Evolutionary conservation across 73 alveolate genomes (phyloP).

Genomic region (Paramecium tetraurelia): DNA sequence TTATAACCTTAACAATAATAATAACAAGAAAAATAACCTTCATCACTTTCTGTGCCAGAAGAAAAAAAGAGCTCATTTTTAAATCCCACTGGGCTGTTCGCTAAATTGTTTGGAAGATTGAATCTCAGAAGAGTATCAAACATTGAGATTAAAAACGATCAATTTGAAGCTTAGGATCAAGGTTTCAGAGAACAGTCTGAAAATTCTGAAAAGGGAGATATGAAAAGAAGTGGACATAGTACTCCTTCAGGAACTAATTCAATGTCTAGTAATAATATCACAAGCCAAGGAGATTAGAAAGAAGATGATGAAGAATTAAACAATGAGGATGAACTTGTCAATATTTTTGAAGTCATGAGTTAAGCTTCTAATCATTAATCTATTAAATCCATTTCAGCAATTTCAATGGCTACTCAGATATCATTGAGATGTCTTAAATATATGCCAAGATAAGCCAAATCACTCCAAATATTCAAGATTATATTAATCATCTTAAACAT

Average conservation of each 20-base stretch:
- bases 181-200: slow-evolving; percentile 1
- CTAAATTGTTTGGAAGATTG: background rate
- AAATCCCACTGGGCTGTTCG: background rate
- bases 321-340: slow-evolving; percentile 43
- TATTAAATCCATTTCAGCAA: slow-evolving; percentile 41
- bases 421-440: slow-evolving; percentile 10
- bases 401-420: slow-evolving; percentile 24
- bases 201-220: background rate
- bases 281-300: background rate
- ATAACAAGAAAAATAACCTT: background rate
- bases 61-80: background rate
- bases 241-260: slow-evolving; percentile 16
- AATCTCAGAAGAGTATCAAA: slow-evolving; percentile 42
- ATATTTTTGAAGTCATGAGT: slow-evolving; percentile 49
- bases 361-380: slow-evolving; percentile 40
- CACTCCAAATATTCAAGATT: background rate
- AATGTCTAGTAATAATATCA: slow-evolving; percentile 26
- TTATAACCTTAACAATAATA: background rate
- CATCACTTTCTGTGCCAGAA: background rate
- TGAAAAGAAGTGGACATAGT: background rate
- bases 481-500: background rate
- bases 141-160: slow-evolving; percentile 11
- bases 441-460: slow-evolving; percentile 34
- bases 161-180: slow-evolving; percentile 12
- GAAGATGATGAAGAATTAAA: slow-evolving; percentile 38